Base-by-base conservation (phyloP, 164 flowering plant species). In the Kingdonia uniflora region DNA sequence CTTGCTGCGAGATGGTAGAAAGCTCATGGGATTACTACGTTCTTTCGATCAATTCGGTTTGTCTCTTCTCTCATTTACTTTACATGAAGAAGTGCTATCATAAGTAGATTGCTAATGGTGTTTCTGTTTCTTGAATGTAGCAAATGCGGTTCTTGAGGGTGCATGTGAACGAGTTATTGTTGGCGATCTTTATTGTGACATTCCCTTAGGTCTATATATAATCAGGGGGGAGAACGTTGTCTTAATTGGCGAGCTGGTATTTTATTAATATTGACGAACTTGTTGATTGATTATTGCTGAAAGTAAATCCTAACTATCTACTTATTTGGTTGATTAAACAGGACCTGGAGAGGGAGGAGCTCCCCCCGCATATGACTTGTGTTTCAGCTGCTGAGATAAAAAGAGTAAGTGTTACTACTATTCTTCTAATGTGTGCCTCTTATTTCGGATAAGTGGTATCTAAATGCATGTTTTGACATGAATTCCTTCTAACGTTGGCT, bases 311-410 rank as follows among this genome's bases (percentile, higher is more conserved):
- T 20, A 24, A 6, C 25, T 52, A 20, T 24, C 3, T 43, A 20
- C 19, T 5, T 15, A 29, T 16, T 62, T 10, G 41, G 41, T 14
- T 40, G 49, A 19, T 57, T 42, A 17, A 26, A 13, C 43, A 82
- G 96, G 90, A 85, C 57, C 55, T 75, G 68, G 90, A 82, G 64
- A 76, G 65, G 60, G 94, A 80, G 37, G 94, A 87, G 53, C 87
- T 87, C 59, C 96, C 96, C 26, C 69, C 81, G 21, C 87, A 82
- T 52, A 82, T 87, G 94, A 76, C 75, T 64, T 79, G 74, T 21
- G 94, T 87, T 55, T 76, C 87, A 49, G 65, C 33, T 16, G 68
- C 74, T 14, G 94, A 87, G 63, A 87, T 87, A 46, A 87, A 58
- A 68, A 77, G 75, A 78, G 96, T 80, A 66, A 66, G 68, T 55